These are phyloP conservation scores for Plasmodium inui DNA, from an alignment of 169 alveolate species.

Conservation along the genomic window DNA sequence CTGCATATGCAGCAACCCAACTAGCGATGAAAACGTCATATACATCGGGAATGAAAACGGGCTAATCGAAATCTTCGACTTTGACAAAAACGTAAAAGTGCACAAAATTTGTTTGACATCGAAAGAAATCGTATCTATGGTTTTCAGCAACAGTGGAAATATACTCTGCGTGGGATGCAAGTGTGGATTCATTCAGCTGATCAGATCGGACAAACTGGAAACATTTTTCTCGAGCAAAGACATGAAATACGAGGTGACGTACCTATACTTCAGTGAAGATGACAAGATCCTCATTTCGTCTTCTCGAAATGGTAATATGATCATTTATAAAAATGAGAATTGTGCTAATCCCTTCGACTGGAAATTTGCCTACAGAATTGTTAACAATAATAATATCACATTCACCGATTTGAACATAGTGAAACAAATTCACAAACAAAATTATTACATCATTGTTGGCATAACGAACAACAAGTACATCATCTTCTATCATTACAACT, in stretches of 20 bases:
- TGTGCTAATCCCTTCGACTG: slow-evolving; percentile 6
- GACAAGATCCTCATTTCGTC: slow-evolving; percentile 36
- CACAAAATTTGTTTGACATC: background rate
- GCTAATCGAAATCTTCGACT: slow-evolving; percentile 56
- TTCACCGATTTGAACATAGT: slow-evolving; percentile 45
- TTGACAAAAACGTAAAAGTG: slow-evolving; percentile 52
- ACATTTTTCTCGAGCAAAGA: slow-evolving; percentile 60
- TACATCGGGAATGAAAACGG: slow-evolving; percentile 65
- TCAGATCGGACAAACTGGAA: slow-evolving; percentile 5
- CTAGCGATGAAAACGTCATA: slow-evolving; percentile 15
- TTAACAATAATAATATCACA: slow-evolving; percentile 30
- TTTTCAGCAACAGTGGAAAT: slow-evolving; percentile 42
- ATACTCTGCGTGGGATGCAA: slow-evolving; percentile 61
- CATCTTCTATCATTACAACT: slow-evolving; percentile 54
- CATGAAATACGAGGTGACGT: slow-evolving; percentile 50
- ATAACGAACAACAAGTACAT: slow-evolving; percentile 49
- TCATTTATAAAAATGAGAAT: slow-evolving; percentile 49
- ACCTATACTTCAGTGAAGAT: slow-evolving; percentile 66
- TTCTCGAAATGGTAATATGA: slow-evolving; percentile 46
- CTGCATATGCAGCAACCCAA: slow-evolving; percentile 45
- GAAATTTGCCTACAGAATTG: slow-evolving; percentile 65
- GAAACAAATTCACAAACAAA: background rate
- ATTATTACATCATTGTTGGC: slow-evolving; percentile 34
- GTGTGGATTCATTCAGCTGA: slow-evolving; percentile 48
- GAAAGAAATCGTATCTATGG: slow-evolving; percentile 49